Evolutionary conservation across 331 rosid species (phyloP).

Genomic region (Saraca asoca): DNA sequence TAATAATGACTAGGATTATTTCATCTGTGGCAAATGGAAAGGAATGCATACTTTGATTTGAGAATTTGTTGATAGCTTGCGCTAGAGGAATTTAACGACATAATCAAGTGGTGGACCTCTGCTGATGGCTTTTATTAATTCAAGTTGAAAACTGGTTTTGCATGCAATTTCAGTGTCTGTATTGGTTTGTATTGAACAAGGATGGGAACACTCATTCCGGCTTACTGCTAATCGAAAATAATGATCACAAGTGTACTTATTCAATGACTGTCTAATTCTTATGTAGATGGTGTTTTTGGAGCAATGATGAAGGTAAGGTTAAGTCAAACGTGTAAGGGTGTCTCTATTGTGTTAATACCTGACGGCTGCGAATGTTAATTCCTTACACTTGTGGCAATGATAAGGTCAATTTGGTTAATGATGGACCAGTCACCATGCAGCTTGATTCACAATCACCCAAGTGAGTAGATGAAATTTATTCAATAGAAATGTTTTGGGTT

Average conservation of each 20-base stretch:
- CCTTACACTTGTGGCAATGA: constrained; percentile 27
- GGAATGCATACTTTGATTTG: too few species aligned
- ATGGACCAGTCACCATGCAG: constrained; percentile 98
- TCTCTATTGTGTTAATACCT: constrained; percentile 6
- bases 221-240: background rate
- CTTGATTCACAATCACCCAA: constrained; percentile 80
- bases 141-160: background rate
- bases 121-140: too few species aligned
- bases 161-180: background rate
- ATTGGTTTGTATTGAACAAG: constrained; percentile 13
- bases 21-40: too few species aligned
- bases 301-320: constrained; percentile 84
- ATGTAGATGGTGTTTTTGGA: constrained; percentile 89
- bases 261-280: constrained; percentile 26
- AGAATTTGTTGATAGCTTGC: too few species aligned
- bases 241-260: constrained; percentile 1
- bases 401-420: constrained; percentile 84
- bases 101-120: too few species aligned
- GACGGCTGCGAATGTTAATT: constrained; percentile 13
- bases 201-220: constrained; percentile 4
- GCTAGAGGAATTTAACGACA: too few species aligned
- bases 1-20: background rate
- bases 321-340: background rate
- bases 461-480: constrained; percentile 46
- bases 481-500: background rate